These are phyloP conservation scores for Plasmodiophora brassicae DNA, from an alignment of 208 protist genomes.

Conservation along the genomic window DNA sequence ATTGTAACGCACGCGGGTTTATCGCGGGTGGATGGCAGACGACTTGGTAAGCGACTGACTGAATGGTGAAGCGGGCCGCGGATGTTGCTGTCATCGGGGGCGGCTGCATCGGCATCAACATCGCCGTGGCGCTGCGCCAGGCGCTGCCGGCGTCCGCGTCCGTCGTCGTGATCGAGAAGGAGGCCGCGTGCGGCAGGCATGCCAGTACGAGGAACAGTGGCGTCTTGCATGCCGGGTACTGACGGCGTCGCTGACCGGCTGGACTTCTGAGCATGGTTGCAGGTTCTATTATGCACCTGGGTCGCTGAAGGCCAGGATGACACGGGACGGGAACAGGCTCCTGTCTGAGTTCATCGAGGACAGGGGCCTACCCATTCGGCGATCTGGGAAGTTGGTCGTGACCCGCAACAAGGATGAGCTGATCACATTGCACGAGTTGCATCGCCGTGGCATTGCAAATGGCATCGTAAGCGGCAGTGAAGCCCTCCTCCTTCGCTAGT, in stretches of 20 bases:
- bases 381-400: neutral
- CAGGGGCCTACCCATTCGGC: neutral
- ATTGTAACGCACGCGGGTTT: no score
- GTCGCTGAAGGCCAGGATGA: neutral
- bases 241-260: neutral
- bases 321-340: neutral
- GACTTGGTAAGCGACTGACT: no score
- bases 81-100: neutral
- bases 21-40: no score
- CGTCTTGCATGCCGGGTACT: neutral
- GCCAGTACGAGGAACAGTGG: neutral
- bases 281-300: conserved; percentile 11
- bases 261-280: neutral
- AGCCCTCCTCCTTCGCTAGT: no score
- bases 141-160: neutral
- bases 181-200: neutral
- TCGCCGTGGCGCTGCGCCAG: neutral
- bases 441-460: neutral
- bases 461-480: neutral
- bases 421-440: neutral
- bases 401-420: neutral
- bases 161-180: neutral
- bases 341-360: conserved; percentile 19
- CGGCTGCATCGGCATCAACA: conserved; percentile 11
- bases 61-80: neutral